A percentile compares a stretch with the other conserved stretches of the same genome.
phyloP scores from a whole-genome alignment of 2,329 filamentous ascomycete species.

The Aspergillus pseudonomiae region DNA sequence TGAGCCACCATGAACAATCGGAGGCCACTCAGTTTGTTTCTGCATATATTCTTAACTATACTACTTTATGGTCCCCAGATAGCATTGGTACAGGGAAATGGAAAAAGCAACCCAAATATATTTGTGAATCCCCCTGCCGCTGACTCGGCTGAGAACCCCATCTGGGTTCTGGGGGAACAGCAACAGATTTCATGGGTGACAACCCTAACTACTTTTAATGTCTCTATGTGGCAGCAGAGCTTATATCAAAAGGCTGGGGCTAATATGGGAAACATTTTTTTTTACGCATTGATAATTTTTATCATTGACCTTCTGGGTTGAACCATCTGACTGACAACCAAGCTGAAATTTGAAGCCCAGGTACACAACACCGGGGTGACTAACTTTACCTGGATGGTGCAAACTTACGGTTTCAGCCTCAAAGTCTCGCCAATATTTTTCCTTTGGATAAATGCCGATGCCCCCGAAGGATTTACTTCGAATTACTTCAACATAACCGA shows the following conservation, averaged over 20 bases:
- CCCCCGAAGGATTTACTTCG: not conserved
- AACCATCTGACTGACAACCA: not conserved
- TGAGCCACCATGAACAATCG: no score
- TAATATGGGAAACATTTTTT: constrained; percentile 18
- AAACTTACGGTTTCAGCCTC: constrained; percentile 19
- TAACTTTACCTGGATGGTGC: constrained; percentile 23
- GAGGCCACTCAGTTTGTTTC: not conserved
- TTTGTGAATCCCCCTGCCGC: constrained; percentile 3
- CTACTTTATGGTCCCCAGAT: not conserved
- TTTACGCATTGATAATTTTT: not conserved
- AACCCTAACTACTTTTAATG: constrained; percentile 16
- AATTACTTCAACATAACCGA: not conserved
- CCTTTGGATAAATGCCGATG: not conserved
- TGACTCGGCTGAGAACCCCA: constrained; percentile 9
- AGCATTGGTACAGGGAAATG: not conserved
- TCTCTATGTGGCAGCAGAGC: constrained; percentile 23
- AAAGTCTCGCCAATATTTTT: constrained; percentile 11
- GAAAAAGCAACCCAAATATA: not conserved
- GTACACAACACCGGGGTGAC: constrained; percentile 2
- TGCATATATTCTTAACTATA: not conserved
- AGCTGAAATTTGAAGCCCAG: constrained; percentile 14
- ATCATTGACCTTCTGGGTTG: not conserved
- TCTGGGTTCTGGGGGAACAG: constrained; percentile 10
- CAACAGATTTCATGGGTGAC: constrained; percentile 11
- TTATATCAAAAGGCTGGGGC: constrained; percentile 5